Conservation (phyloP, 177 flowering plant genomes). For the Vitis hybrid region DNA sequence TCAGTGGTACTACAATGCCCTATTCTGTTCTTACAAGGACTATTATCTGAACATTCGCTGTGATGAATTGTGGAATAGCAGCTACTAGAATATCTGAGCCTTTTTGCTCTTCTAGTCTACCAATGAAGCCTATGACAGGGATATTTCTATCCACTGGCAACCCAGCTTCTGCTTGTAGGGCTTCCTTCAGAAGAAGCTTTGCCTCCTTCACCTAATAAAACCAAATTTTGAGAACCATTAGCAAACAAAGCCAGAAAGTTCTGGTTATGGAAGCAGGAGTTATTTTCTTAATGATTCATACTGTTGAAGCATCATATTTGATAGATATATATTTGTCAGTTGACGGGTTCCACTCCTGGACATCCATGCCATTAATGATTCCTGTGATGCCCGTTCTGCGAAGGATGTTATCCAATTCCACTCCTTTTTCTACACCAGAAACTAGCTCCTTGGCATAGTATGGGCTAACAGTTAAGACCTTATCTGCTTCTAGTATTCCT, state of each 20-base stretch:
- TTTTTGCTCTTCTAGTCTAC: conserved; percentile 96
- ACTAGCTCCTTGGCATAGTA: conserved; percentile 81
- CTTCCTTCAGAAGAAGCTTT: conserved; percentile 78
- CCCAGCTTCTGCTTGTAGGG: conserved; percentile 89
- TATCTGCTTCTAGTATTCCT: conserved; percentile 71
- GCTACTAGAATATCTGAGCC: conserved; percentile 89
- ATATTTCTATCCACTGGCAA: conserved; percentile 70
- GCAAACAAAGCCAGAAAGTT: background rate
- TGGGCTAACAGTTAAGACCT: conserved; percentile 81
- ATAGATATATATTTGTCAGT: conserved; percentile 64
- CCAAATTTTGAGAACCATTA: background rate
- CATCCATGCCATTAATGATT: conserved; percentile 92
- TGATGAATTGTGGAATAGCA: conserved; percentile 63
- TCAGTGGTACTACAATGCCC: too few species aligned
- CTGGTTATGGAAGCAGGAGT: background rate
- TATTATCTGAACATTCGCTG: conserved; percentile 65
- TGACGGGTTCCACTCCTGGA: conserved; percentile 86
- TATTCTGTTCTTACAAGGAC: conserved; percentile 57
- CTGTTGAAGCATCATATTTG: conserved; percentile 73
- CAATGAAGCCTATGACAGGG: conserved; percentile 90
- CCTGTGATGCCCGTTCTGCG: conserved; percentile 55
- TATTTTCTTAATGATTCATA: conserved; percentile 32
- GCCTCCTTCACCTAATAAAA: conserved; percentile 67
- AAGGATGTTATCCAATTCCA: conserved; percentile 61
- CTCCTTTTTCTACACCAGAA: conserved; percentile 69